Base-by-base conservation (phyloP, 2,329 filamentous ascomycete genomes). In the Podosphaera fusca region DNA sequence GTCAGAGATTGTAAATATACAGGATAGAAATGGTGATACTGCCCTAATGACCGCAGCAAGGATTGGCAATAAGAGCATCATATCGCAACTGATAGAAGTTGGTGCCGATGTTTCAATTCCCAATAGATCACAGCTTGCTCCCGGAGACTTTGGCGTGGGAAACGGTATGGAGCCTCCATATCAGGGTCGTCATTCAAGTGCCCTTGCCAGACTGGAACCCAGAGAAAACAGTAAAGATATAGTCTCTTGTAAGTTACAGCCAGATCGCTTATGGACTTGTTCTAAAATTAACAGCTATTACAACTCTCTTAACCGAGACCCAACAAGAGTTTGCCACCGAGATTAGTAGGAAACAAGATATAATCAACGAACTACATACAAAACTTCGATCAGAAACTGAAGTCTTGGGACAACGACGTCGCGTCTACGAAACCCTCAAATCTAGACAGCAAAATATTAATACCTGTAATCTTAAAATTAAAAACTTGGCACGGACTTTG, bases 51-150 rank as follows among this genome's bases (percentile, higher is more conserved):
- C 96, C 60, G 92, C 90, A 1, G 89, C 92, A 1, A 78, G 92
- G 60, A 94, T 95, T 62, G 87, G 88, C 30, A 96, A 95, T 67
- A 78, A 85, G 57, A 94, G 87, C 64, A 95, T 98, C 64, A 94
- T 96, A 58, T 90, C 88, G n/a, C 92, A 98, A 67, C 74, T 98
- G 36, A 75, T 96, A 9, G 92, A 98, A 70, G 89, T 98, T 49
- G 88, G 90, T 58, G 92, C 92, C 1, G 88, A 96, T 68, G 84
- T 88, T n/a, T 81, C 84, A 56, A 89, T 96, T 65, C 79, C 87
- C 4, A 98, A 98, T 65, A 81, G 88, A 54, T 89, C 89, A 50
- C 89, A 90, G 29, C 75, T 96, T 10, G 78, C 87, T 45, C 89
- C 92, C 0, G 75, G 88, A n/a, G 92, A 96, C 68, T 98, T 98